phyloP scores from a whole-genome alignment of 1,284 basidiomycete species.

The Boletellus dicymbophilus region DNA sequence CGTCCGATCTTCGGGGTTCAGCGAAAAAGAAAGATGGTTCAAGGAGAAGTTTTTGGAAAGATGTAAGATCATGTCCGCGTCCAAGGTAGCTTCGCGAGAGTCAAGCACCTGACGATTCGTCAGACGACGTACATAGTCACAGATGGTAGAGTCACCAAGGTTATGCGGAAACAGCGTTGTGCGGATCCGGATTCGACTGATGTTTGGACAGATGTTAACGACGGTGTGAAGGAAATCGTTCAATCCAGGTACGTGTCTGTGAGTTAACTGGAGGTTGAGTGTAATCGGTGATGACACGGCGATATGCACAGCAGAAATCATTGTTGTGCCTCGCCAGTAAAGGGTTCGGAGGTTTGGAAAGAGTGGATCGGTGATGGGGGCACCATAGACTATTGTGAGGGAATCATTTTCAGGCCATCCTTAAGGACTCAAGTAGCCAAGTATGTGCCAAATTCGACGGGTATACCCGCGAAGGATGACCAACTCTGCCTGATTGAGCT shows the following conservation, averaged over 20 bases:
- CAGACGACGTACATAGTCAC: conserved; percentile 15
- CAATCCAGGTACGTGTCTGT: conserved; percentile 16
- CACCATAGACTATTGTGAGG: conserved; percentile 16
- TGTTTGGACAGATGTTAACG: conserved; percentile 17
- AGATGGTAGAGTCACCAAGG: conserved; percentile 11
- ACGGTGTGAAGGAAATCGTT: conserved; percentile 19
- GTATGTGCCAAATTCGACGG: conserved; percentile 18
- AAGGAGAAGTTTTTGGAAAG: conserved; percentile 14
- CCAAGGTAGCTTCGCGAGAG: conserved; percentile 14
- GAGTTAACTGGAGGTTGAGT: conserved; percentile 21
- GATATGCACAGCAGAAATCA: conserved; percentile 18
- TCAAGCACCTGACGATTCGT: conserved; percentile 15
- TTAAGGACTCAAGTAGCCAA: conserved; percentile 19
- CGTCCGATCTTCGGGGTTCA: too few species aligned
- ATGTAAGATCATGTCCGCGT: conserved; percentile 15
- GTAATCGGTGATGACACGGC: conserved; percentile 19
- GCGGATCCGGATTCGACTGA: conserved; percentile 8
- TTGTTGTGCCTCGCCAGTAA: conserved; percentile 19
- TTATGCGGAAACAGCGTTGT: conserved; percentile 14
- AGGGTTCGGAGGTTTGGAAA: conserved; percentile 24
- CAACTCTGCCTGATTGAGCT: conserved; percentile 15
- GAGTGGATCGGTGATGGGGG: conserved; percentile 17
- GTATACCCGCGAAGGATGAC: conserved; percentile 15
- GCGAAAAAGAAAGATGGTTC: conserved; percentile 13
- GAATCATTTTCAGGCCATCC: too few species aligned